phyloP scores from a whole-genome alignment of 305 asterid genomes.

The Fraxinus dipetala region DNA sequence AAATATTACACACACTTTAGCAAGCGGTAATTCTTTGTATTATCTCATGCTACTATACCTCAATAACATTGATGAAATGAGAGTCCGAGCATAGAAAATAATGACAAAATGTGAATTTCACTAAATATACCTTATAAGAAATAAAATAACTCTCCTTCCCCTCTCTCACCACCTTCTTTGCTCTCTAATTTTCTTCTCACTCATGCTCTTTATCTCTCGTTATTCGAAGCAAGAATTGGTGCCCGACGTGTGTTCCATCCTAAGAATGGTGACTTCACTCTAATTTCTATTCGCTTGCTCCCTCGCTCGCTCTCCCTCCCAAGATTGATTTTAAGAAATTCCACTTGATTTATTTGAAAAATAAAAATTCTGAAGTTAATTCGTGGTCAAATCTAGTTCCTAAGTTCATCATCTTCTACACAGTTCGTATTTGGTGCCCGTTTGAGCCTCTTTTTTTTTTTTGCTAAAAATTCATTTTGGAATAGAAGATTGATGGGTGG shows the following conservation, averaged over 20 bases:
- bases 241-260: neutral
- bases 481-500: too few species aligned
- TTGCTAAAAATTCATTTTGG: too few species aligned
- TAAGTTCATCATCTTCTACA: neutral
- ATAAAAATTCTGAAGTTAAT: neutral
- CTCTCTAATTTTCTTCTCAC: neutral
- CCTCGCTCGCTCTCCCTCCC: too few species aligned
- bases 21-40: neutral
- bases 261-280: neutral
- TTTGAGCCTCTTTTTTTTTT: too few species aligned
- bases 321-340: neutral
- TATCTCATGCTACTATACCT: neutral
- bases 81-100: neutral
- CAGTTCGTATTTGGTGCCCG: too few species aligned
- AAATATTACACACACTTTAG: neutral
- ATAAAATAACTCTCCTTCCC: neutral
- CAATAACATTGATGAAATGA: neutral
- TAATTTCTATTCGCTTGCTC: too few species aligned
- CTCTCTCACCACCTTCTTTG: neutral
- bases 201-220: neutral
- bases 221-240: too few species aligned
- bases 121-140: neutral
- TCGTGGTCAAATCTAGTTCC: neutral
- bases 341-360: neutral
- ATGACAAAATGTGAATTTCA: neutral